Evolutionary conservation across 305 asterid species (phyloP).

Genomic region (Solanum hybrid): DNA sequence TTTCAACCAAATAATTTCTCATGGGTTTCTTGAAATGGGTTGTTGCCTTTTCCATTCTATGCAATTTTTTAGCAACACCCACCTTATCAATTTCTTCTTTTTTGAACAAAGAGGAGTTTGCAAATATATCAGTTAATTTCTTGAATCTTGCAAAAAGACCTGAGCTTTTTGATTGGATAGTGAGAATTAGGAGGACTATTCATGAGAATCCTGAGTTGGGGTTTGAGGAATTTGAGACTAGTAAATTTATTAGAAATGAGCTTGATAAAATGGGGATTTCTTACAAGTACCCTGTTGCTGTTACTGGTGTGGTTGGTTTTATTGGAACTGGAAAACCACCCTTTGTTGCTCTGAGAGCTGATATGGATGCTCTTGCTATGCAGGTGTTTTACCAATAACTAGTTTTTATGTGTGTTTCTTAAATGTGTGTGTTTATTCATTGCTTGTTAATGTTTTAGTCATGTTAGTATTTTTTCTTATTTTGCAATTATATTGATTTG

Average conservation of each 20-base stretch:
- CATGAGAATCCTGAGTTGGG: slow-evolving; percentile 67
- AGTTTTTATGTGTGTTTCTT: not conserved
- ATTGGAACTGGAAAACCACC: slow-evolving; percentile 60
- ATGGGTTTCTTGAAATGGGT: slow-evolving; percentile 26
- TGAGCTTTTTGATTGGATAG: slow-evolving; percentile 40
- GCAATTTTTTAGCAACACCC: slow-evolving; percentile 6
- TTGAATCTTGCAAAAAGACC: slow-evolving; percentile 35
- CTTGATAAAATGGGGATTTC: slow-evolving; percentile 47
- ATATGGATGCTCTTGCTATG: slow-evolving; percentile 64
- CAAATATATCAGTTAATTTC: slow-evolving; percentile 30
- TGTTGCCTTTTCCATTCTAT: slow-evolving; percentile 12
- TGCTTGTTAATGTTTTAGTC: not conserved
- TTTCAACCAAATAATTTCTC: not conserved
- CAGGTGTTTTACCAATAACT: slow-evolving; percentile 17
- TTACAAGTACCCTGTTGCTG: slow-evolving; percentile 42
- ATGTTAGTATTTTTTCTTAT: not conserved
- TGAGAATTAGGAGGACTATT: slow-evolving; percentile 36
- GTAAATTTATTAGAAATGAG: slow-evolving; percentile 47
- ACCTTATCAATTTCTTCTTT: slow-evolving; percentile 17
- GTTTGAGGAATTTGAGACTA: slow-evolving; percentile 54
- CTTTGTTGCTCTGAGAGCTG: slow-evolving; percentile 62
- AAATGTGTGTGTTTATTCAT: not conserved
- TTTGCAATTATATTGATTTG: not conserved
- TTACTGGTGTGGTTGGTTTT: slow-evolving; percentile 49
- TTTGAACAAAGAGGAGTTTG: slow-evolving; percentile 16